These are phyloP conservation scores for Epichloe baconii DNA, from an alignment of 2,329 filamentous ascomycete species.

Conservation along the genomic window DNA sequence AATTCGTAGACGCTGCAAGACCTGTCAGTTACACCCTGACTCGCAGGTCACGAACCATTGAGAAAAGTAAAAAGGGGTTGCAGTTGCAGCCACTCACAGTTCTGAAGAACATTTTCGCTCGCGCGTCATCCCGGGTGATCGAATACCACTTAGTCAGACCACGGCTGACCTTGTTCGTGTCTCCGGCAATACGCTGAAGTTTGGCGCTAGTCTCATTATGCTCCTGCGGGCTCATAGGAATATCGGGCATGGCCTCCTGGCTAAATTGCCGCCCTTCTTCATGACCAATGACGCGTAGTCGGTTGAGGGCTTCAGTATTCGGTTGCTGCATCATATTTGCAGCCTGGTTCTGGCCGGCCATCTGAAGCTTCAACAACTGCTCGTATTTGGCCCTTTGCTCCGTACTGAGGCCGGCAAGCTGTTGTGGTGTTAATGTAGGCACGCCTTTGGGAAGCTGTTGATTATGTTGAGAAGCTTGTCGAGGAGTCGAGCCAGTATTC, in stretches of 20 bases:
- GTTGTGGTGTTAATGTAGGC: slow-evolving; percentile 16
- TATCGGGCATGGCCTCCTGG: slow-evolving; percentile 29
- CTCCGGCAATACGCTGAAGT: slow-evolving; percentile 26
- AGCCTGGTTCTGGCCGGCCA: slow-evolving; percentile 12
- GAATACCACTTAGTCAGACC: slow-evolving; percentile 34
- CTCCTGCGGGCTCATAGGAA: slow-evolving; percentile 33
- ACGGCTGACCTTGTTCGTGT: slow-evolving; percentile 32
- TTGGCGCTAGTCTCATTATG: slow-evolving; percentile 30
- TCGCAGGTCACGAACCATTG: background rate
- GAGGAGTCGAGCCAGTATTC: slow-evolving; percentile 9
- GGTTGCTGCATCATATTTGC: slow-evolving; percentile 9
- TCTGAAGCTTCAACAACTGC: slow-evolving; percentile 19
- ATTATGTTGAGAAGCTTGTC: slow-evolving; percentile 15
- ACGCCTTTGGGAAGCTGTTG: slow-evolving; percentile 11
- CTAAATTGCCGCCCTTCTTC: slow-evolving; percentile 28
- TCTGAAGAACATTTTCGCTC: slow-evolving; percentile 39
- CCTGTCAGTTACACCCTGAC: background rate
- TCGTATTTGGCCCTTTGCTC: slow-evolving; percentile 35
- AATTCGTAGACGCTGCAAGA: slow-evolving; percentile 36
- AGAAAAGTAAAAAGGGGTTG: background rate
- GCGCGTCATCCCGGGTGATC: slow-evolving; percentile 33
- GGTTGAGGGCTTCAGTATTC: slow-evolving; percentile 14
- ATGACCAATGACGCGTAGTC: slow-evolving; percentile 22
- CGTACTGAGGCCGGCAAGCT: slow-evolving; percentile 27
- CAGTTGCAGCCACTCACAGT: slow-evolving; percentile 27